These are phyloP conservation scores for Plasmodium coatneyi DNA, from an alignment of 169 alveolate species.

Conservation along the genomic window DNA sequence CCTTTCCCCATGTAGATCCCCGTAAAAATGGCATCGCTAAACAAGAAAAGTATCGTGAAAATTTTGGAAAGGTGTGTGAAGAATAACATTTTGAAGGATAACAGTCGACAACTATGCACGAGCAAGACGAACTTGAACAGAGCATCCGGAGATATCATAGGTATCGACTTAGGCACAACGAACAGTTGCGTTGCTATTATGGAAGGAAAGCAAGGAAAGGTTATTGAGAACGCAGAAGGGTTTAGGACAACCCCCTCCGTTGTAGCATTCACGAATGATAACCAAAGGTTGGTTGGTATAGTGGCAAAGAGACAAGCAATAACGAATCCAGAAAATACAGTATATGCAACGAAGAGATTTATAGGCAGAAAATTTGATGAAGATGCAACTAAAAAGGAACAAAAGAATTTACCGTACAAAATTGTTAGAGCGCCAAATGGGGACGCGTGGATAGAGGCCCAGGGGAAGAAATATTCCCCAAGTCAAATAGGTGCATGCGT, in stretches of 20 bases:
- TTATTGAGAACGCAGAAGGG: constrained; percentile 96
- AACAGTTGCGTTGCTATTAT: constrained; percentile 99
- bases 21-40: constrained; percentile 37
- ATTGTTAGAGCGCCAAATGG: constrained; percentile 97
- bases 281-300: constrained; percentile 96
- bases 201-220: constrained; percentile 97
- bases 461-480: constrained; percentile 96
- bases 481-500: constrained; percentile 97
- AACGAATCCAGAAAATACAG: constrained; percentile 97
- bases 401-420: constrained; percentile 96
- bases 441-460: constrained; percentile 98
- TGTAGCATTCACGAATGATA: constrained; percentile 98
- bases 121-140: constrained; percentile 47
- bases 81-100: constrained; percentile 27
- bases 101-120: constrained; percentile 36
- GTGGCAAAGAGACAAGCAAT: constrained; percentile 98
- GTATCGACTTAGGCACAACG: constrained; percentile 99
- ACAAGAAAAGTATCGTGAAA: constrained; percentile 27
- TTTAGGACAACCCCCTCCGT: constrained; percentile 98
- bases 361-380: constrained; percentile 97
- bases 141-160: constrained; percentile 93
- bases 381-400: constrained; percentile 97
- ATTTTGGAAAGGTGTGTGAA: constrained; percentile 61
- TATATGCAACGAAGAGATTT: constrained; percentile 96
- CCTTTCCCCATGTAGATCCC: neutral